Evolutionary conservation across 148 eudicot species (phyloP).

Genomic region (Fagopyrum esculentum): DNA sequence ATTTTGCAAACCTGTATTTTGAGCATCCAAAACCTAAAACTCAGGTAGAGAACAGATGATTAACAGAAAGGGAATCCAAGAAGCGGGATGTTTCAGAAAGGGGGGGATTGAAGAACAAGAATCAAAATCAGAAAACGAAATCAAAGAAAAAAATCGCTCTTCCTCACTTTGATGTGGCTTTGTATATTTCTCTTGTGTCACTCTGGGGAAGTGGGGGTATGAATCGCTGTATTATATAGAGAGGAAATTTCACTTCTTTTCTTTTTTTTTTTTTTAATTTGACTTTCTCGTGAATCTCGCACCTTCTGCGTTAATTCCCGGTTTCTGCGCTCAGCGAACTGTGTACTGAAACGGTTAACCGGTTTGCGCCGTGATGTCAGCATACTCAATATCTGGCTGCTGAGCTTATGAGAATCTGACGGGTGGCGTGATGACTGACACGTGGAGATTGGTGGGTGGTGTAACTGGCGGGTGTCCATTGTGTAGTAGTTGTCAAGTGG

Average conservation of each 20-base stretch:
- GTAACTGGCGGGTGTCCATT: not conserved
- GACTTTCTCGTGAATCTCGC: conserved; percentile 1
- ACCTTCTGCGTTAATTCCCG: not conserved
- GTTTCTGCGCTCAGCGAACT: not conserved
- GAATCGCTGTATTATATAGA: not conserved
- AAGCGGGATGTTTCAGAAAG: conserved; percentile 7
- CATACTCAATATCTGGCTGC: not conserved
- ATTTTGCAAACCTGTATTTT: not conserved
- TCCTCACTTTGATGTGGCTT: conserved; percentile 11
- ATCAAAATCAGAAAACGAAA: not conserved
- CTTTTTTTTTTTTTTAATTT: not conserved
- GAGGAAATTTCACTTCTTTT: not conserved
- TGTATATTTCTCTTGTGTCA: not conserved
- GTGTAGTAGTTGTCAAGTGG: not conserved
- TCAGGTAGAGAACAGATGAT: conserved; percentile 9
- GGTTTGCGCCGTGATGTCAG: not conserved
- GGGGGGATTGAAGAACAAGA: conserved; percentile 2
- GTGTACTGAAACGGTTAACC: not conserved
- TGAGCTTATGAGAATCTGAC: not conserved
- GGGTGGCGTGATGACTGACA: not conserved
- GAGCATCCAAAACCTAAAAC: conserved; percentile 14
- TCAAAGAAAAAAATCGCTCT: conserved; percentile 11
- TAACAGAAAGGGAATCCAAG: conserved; percentile 14
- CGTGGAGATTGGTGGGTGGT: not conserved
- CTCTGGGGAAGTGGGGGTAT: not conserved